Evolutionary conservation across 331 rosid species (phyloP), one percentile per base, ranked within the genome.

Genomic region (Saraca asoca): DNA sequence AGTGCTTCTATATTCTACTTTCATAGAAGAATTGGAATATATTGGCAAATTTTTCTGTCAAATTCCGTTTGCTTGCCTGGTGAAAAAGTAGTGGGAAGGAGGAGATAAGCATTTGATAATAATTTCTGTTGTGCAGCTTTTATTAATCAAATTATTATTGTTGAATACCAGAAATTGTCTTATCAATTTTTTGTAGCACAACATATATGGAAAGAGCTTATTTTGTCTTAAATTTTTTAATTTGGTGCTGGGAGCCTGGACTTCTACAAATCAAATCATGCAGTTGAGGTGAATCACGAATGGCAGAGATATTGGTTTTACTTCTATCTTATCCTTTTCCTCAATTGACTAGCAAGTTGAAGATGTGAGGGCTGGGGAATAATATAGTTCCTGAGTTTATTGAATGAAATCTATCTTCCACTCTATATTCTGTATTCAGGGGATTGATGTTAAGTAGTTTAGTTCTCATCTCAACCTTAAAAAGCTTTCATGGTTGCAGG

Each of bases 401-500:
- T 0, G 11, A 58, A 51, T 44, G 31, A 41, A 35, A 51, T 46
- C 0, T 64, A 6, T 17, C 10, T 19, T 52, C 20, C 34, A 0
- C 46, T 45, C 24, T 75, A 42, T 53, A 46, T 48, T 34, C 17
- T 15, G 33, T 33, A 50, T 44, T 24, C 17, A 11, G 35, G 48
- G 49, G 7, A 34, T 31, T 64, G n/a, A 9, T 64, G 51, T 45
- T 69, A 29, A 33, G 39, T 18, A 24, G 24, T 48, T n/a, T 63
- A 51, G 43, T 68, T 73, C 49, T 70, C 51, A 46, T 38, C 1
- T 41, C 50, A 50, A 39, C 49, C 54, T 57, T 66, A 15, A 43
- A 6, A 31, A 69, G 55, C 43, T 20, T 58, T 66, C 46, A 41
- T 77, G 75, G 58, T 70, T 62, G 72, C 85, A 94, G 98, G 90